A percentile compares a stretch with the other conserved stretches of the same genome.
These are phyloP conservation scores for Botrytis medusae DNA, from an alignment of 2,329 filamentous ascomycete genomes.

Conservation along the genomic window DNA sequence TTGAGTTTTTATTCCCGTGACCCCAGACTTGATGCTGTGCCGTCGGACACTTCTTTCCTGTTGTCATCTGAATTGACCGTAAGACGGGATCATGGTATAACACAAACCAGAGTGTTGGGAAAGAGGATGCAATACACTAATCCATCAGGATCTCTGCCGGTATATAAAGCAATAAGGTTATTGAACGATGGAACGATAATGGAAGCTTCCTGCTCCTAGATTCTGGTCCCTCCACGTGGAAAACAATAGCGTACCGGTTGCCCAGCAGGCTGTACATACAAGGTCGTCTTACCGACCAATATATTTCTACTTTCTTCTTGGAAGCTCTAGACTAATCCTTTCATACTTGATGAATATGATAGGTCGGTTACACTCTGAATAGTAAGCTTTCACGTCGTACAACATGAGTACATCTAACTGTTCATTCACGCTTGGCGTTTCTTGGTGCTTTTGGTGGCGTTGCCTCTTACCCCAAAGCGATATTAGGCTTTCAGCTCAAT, in stretches of 20 bases:
- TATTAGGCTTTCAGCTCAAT: neutral
- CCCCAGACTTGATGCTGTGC: neutral
- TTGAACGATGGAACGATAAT: constrained; percentile 2
- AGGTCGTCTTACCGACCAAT: neutral
- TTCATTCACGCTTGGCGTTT: constrained; percentile 8
- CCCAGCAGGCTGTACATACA: neutral
- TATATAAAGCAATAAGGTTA: neutral
- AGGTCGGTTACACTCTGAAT: neutral
- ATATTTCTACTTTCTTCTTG: neutral
- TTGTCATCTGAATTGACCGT: neutral
- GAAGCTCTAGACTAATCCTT: neutral
- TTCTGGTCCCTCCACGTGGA: constrained; percentile 2
- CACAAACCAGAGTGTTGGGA: constrained; percentile 1
- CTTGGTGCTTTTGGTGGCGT: neutral
- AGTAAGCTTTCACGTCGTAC: neutral
- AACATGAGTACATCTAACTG: neutral
- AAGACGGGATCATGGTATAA: neutral
- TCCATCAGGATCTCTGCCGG: neutral
- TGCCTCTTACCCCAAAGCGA: neutral
- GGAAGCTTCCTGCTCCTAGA: neutral
- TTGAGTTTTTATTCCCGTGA: neutral
- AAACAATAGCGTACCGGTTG: constrained; percentile 2
- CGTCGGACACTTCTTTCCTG: neutral
- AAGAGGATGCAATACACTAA: neutral
- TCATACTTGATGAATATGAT: neutral